A percentile compares a stretch with the other conserved stretches of the same genome.
phyloP scores from a whole-genome alignment of 176 grass and related monocot species.

The Musa itinerans region DNA sequence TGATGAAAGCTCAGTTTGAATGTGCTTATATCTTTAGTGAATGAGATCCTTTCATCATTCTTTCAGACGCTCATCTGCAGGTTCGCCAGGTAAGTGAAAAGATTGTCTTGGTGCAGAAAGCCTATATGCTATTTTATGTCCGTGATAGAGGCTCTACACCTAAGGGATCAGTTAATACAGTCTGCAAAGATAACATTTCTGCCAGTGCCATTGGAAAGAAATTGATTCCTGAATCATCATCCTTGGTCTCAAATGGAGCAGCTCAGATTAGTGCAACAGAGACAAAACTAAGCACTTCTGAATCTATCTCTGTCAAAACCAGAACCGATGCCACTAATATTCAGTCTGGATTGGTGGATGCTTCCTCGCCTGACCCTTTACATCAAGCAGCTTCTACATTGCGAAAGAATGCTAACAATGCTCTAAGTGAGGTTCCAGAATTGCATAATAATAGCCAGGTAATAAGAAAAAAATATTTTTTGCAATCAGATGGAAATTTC shows the following conservation, averaged over 20 bases:
- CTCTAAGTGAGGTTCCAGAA: not conserved
- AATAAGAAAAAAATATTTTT: slow-evolving; percentile 7
- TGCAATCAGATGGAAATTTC: slow-evolving; percentile 15
- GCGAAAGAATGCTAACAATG: not conserved
- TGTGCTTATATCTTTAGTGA: not conserved
- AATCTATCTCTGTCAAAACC: slow-evolving; percentile 4
- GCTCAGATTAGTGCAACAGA: slow-evolving; percentile 1
- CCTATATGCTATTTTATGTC: slow-evolving; percentile 98
- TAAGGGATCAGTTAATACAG: slow-evolving; percentile 22
- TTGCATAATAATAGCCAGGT: slow-evolving; percentile 31
- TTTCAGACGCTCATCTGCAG: slow-evolving; percentile 23
- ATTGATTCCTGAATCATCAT: slow-evolving; percentile 18
- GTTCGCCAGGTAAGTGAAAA: slow-evolving; percentile 85
- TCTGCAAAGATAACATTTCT: slow-evolving; percentile 25
- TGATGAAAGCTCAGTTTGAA: not conserved
- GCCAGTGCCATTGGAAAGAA: slow-evolving; percentile 36
- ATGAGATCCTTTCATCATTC: slow-evolving; percentile 10
- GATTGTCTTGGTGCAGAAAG: slow-evolving; percentile 76
- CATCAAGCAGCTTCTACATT: not conserved
- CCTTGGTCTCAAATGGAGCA: slow-evolving; percentile 21
- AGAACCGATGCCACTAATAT: slow-evolving; percentile 11
- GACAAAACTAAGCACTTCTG: slow-evolving; percentile 10
- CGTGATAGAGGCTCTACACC: slow-evolving; percentile 46
- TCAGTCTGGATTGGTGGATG: slow-evolving; percentile 3
- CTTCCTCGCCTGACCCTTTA: slow-evolving; percentile 13